phyloP scores from a whole-genome alignment of 306 rosid genomes.

The Cucumis cinereus region DNA sequence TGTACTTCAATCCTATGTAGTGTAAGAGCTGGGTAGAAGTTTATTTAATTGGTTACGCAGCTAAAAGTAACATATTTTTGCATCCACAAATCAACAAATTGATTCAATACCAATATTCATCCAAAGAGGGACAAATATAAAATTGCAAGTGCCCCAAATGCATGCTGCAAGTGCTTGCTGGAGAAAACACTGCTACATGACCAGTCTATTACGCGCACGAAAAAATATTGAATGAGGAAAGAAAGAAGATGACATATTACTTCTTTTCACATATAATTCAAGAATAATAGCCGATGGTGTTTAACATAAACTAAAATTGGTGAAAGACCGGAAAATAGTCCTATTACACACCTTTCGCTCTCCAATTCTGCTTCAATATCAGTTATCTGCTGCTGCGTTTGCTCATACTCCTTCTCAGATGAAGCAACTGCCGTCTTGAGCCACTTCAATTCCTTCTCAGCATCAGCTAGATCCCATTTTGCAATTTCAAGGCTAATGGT shows the following conservation, averaged over 20 bases:
- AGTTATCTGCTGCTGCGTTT: slow-evolving; percentile 49
- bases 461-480: slow-evolving; percentile 76
- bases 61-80: background rate
- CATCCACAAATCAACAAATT: background rate
- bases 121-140: background rate
- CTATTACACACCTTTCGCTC: slow-evolving; percentile 51
- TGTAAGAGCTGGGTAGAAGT: background rate
- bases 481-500: slow-evolving; percentile 46
- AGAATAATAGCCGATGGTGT: background rate
- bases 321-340: background rate
- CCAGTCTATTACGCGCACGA: background rate
- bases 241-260: background rate
- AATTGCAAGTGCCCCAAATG: background rate
- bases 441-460: slow-evolving; percentile 85
- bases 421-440: slow-evolving; percentile 52
- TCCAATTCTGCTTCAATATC: slow-evolving; percentile 51
- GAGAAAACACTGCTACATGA: background rate
- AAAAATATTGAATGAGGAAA: background rate
- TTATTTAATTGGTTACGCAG: background rate
- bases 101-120: background rate
- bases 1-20: background rate
- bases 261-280: background rate
- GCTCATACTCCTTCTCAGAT: slow-evolving; percentile 74
- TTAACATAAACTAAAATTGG: background rate
- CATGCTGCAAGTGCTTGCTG: background rate